Base-by-base conservation (phyloP, 2,329 filamentous ascomycete genomes). In the Aspergillus pseudoterreus region DNA sequence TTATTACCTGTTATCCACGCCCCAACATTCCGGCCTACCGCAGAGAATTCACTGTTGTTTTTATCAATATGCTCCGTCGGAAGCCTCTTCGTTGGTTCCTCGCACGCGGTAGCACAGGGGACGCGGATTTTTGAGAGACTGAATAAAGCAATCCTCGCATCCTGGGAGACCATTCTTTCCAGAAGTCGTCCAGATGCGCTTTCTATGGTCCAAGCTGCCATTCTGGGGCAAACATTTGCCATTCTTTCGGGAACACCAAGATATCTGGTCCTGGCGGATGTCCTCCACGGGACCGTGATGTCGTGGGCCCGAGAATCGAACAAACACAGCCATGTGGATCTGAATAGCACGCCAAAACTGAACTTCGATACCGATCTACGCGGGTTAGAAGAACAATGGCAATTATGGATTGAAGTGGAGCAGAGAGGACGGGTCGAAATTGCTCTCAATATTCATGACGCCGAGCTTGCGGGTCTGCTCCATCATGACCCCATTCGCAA, bases 1-100 rank as follows among this genome's bases (percentile, higher is more conserved):
- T 51, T 57, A 1, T 48, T 61, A 11, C 57, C 58, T 15, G 44
- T 60, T 4, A 50, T 61, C 6, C 58, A 62, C 51, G 35, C 47
- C 1, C 53, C 58, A 0, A 55, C 57, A 1, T 59, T 60, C 11
- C 51, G 60, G 8, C 63, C 63, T 11, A 59, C 57, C 2, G 47
- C 54, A 8, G 57, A 65, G 46, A 66, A 63, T 14, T 66, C 67
- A 6, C 54, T 69, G 19, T 52, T 72, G 1, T 58, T 71, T 2
- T 43, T 71, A 32, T 71, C 69, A 0, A 67, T 73, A 12, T 73
- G 70, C 49, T 71, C 70, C 0, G 53, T 72, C 2, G 70, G 70
- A 1, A 67, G 66, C 32, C 58, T 72, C 1, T 71, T 71, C 30
- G 58, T 68, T 1, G 70, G 70, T 6, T 68, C 65, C 0, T 51